Evolutionary conservation across 1,284 basidiomycete species (phyloP).

Genomic region (Irpex lacteus): DNA sequence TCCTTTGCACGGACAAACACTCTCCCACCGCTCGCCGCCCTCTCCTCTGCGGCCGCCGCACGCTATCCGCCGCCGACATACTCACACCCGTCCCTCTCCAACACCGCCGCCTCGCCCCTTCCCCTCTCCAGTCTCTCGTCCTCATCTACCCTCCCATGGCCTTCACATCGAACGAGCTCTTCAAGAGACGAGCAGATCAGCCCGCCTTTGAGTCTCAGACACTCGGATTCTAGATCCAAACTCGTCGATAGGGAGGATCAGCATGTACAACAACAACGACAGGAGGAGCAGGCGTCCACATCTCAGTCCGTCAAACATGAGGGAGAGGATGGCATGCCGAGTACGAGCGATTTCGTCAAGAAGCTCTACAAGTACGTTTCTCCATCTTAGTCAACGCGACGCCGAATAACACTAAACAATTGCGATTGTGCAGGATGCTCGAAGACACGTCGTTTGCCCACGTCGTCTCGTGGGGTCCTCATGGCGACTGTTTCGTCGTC

Average conservation of each 20-base stretch:
- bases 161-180: constrained; percentile 30
- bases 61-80: constrained; percentile 34
- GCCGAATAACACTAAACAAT: constrained; percentile 9
- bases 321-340: constrained; percentile 63
- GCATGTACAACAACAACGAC: constrained; percentile 15
- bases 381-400: constrained; percentile 5
- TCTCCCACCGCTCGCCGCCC: constrained; percentile 20
- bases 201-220: constrained; percentile 17
- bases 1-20: constrained; percentile 19
- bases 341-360: constrained; percentile 91
- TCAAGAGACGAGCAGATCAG: constrained; percentile 31
- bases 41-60: constrained; percentile 3
- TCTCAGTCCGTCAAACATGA: constrained; percentile 27
- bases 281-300: constrained; percentile 2
- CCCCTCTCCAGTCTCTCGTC: constrained; percentile 16
- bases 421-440: constrained; percentile 63
- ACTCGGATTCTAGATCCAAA: constrained; percentile 9
- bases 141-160: constrained; percentile 28
- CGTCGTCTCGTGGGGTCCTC: constrained; percentile 85
- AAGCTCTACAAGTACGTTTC: constrained; percentile 83
- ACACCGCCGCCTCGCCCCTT: constrained; percentile 28
- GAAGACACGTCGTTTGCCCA: constrained; percentile 74
- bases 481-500: constrained; percentile 91
- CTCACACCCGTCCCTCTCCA: constrained; percentile 32
- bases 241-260: constrained; percentile 14